phyloP scores from a whole-genome alignment of 176 grass and related monocot species.

The Panicum miliaceum region DNA sequence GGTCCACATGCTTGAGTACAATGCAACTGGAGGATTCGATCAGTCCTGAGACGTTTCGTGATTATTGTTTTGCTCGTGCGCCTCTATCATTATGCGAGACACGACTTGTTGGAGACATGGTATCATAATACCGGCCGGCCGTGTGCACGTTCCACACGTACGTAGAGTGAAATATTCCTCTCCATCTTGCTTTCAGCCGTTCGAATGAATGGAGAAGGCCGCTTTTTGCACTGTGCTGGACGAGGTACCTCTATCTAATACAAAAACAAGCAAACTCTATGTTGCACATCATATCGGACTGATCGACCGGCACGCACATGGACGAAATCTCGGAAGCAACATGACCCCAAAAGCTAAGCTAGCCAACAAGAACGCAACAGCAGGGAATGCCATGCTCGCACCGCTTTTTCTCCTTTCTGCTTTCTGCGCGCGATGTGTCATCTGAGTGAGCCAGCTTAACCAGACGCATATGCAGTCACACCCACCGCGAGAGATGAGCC shows the following conservation, averaged over 20 bases:
- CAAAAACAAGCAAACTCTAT: no score
- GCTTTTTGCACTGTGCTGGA: background rate
- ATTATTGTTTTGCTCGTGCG: no score
- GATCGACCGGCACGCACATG: background rate
- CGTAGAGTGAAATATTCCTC: no score
- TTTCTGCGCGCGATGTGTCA: background rate
- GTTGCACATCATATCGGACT: background rate
- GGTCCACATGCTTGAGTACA: no score
- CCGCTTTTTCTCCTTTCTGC: background rate
- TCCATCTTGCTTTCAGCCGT: no score
- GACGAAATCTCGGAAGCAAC: background rate
- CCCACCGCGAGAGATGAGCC: background rate
- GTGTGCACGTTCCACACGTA: no score
- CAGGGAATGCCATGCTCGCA: background rate
- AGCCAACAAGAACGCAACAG: background rate
- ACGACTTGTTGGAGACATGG: no score
- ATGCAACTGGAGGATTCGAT: no score
- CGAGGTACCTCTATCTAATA: no score
- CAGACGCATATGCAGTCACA: background rate
- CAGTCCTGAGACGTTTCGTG: no score
- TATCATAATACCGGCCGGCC: no score
- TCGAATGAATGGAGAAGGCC: background rate
- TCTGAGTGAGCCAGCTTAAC: slow-evolving; percentile 9
- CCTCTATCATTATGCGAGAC: no score
- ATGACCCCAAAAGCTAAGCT: background rate